phyloP scores from a whole-genome alignment of 208 protist genomes.

The Crithidia thermophila region DNA sequence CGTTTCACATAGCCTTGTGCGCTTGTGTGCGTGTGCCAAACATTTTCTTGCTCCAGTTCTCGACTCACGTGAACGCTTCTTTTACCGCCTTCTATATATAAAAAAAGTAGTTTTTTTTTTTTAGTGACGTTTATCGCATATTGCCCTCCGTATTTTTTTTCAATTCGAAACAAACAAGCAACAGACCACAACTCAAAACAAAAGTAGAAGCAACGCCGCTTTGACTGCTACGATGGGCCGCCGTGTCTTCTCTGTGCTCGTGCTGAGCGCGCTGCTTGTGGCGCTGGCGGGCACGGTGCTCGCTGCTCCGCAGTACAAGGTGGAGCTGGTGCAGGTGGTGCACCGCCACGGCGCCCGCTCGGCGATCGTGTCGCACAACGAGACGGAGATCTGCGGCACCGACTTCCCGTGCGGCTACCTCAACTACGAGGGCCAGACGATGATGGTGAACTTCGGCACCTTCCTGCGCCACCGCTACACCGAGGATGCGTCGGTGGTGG shows the following conservation, averaged over 20 bases:
- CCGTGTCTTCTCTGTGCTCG: not conserved
- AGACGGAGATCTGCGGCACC: constrained; percentile 43
- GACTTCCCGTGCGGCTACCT: constrained; percentile 57
- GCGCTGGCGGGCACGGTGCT: constrained; percentile 3
- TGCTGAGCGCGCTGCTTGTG: constrained; percentile 45
- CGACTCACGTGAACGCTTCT: no score
- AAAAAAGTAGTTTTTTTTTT: no score
- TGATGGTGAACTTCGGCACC: constrained; percentile 47
- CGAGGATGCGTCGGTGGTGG: constrained; percentile 26
- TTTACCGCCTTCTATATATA: no score
- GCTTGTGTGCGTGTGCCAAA: no score
- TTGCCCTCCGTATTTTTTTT: no score
- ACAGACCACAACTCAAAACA: no score
- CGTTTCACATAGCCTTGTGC: not conserved
- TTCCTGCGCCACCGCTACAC: constrained; percentile 50
- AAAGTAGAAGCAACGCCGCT: no score
- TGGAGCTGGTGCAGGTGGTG: constrained; percentile 51
- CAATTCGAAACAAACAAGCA: no score
- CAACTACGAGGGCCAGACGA: constrained; percentile 38
- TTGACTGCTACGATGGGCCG: constrained; percentile 19
- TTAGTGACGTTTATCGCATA: no score
- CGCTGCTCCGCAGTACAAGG: constrained; percentile 29
- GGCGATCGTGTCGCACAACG: constrained; percentile 36
- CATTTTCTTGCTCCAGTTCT: no score
- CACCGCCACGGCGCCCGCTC: constrained; percentile 65